Evolutionary conservation across 495 filamentous ascomycete genomes (phyloP).

Genomic region (Aspergillus sparsus): DNA sequence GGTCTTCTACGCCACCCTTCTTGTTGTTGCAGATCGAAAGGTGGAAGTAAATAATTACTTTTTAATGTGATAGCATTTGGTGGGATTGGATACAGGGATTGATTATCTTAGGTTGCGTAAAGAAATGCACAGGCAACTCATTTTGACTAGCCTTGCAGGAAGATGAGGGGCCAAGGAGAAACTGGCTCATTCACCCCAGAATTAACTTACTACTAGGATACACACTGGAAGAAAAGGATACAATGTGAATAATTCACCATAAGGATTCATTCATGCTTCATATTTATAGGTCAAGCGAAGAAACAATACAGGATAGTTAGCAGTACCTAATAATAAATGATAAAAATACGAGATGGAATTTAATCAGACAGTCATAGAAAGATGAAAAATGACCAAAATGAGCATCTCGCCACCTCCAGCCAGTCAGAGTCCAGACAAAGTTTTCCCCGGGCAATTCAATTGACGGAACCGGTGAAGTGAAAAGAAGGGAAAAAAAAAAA

Average conservation of each 20-base stretch:
- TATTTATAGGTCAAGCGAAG: too few relatives aligned
- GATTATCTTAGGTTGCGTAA: background rate
- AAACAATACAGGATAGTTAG: too few relatives aligned
- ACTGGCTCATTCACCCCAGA: background rate
- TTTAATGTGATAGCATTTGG: background rate
- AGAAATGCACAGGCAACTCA: background rate
- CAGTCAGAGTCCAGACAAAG: background rate
- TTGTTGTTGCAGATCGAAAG: too few relatives aligned
- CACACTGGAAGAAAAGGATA: too few relatives aligned
- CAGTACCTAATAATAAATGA: too few relatives aligned
- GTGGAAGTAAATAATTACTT: too few relatives aligned
- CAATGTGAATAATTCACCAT: too few relatives aligned
- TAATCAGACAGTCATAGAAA: too few relatives aligned
- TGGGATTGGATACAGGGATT: background rate
- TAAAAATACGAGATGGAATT: too few relatives aligned
- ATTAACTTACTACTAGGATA: too few relatives aligned
- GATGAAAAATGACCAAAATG: background rate
- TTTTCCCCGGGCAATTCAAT: constrained; percentile 7
- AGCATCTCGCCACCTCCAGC: background rate
- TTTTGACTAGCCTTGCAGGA: background rate
- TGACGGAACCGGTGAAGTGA: background rate
- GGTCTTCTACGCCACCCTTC: too few relatives aligned
- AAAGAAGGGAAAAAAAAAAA: constrained; percentile 5
- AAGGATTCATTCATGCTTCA: too few relatives aligned
- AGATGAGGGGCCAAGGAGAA: background rate